These are phyloP conservation scores for Fusarium devonianum DNA, from an alignment of 2,329 filamentous ascomycete genomes.

Conservation along the genomic window DNA sequence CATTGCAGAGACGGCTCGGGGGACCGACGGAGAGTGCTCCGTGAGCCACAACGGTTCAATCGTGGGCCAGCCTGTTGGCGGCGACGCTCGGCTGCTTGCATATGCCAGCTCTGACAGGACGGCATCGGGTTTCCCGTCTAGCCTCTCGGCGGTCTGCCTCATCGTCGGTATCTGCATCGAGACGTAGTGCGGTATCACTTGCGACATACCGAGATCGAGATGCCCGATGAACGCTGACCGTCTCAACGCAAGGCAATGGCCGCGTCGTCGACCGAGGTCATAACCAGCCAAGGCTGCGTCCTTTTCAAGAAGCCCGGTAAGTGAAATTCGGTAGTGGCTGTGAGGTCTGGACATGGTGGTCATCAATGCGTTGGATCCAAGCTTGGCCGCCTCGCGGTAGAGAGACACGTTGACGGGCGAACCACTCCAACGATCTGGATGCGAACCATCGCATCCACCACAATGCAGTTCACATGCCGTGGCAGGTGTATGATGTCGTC, in stretches of 20 bases:
- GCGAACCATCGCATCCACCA: constrained; percentile 12
- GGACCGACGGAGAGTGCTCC: not conserved
- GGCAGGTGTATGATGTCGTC: constrained; percentile 6
- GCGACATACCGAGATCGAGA: not conserved
- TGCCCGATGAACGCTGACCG: not conserved
- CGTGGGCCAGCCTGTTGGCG: not conserved
- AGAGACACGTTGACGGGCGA: constrained; percentile 20
- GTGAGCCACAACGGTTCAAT: not conserved
- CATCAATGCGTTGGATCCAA: not conserved
- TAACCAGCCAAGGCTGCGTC: not conserved
- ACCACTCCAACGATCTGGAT: constrained; percentile 7
- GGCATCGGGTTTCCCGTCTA: constrained; percentile 7
- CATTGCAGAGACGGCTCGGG: constrained; percentile 1
- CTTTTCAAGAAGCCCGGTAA: not conserved
- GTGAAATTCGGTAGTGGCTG: not conserved
- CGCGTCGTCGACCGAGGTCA: constrained; percentile 15
- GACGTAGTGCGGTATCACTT: constrained; percentile 11
- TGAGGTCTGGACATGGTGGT: not conserved
- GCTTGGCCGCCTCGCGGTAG: too few relatives aligned
- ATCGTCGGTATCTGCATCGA: constrained; percentile 20
- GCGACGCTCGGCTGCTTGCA: constrained; percentile 12
- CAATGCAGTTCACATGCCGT: constrained; percentile 8
- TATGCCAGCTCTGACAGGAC: constrained; percentile 14
- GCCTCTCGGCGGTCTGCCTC: constrained; percentile 14
- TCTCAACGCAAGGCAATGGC: constrained; percentile 14